Base-by-base conservation (phyloP, 768 basidiomycete genomes). In the Boletus reticulatus region DNA sequence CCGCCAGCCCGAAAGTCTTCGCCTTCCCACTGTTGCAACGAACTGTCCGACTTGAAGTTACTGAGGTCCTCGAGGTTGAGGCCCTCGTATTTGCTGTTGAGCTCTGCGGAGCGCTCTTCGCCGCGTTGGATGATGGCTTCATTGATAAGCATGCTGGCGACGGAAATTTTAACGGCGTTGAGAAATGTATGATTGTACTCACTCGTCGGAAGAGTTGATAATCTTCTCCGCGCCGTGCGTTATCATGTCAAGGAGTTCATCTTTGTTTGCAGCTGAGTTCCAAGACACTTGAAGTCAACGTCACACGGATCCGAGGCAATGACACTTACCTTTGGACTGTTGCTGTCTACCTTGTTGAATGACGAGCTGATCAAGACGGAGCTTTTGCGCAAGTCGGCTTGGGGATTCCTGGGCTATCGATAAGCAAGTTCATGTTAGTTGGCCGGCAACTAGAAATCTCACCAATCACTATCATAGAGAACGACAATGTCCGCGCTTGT, bases 211-310 rank as follows among this genome's bases (percentile, higher is more conserved):
- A 4, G 85, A 76, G 66, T 88, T 96, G 70, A 98, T 94, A 53
- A 99, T 98, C 72, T 93, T 90, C 70, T 98, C 96, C 0, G 94
- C 96, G 19, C 97, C 96, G 65, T 96, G 94, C 7, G 94, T 88
- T 56, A 99, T 98, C 94, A 98, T 99, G 67, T 98, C 95, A 36
- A 98, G 75, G 14, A 99, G 78, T 55, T 98, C 97, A 46, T 98
- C 97, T 76, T 98, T 98, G 70, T 85, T 91, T 16, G 92, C 88
- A 50, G 91, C 94, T 88, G 63, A n/a, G 48, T 44, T 38, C 51
- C 36, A 43, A 54, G 22, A 61, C 19, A 29, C 34, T 43, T 53
- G n/a, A n/a, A 13, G 47, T 34, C 19, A 38, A 14, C 7, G 14
- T 27, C 32, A 56, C 48, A 27, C 6, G 4, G 43, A 57, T 41